A percentile compares a stretch with the other conserved stretches of the same genome.
phyloP scores from a whole-genome alignment of 768 basidiomycete genomes.

The Pulveroboletus sp. region DNA sequence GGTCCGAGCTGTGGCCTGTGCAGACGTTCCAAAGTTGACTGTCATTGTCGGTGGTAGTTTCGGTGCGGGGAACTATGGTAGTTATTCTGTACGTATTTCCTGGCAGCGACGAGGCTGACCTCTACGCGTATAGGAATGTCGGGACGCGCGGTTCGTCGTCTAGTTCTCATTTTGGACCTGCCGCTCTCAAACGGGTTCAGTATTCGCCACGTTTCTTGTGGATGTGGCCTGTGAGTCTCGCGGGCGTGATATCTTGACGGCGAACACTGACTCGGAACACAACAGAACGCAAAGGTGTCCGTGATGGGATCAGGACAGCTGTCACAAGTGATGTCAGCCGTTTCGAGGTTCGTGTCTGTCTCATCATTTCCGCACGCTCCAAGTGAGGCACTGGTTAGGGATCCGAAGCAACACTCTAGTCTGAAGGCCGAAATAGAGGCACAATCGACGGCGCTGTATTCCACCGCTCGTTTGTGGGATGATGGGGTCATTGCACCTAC shows the following conservation, averaged over 20 bases:
- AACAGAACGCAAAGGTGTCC: slow-evolving; percentile 82
- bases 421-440: slow-evolving; percentile 80
- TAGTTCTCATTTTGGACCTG: neutral
- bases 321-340: slow-evolving; percentile 87
- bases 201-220: slow-evolving; percentile 94
- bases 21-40: slow-evolving; percentile 91
- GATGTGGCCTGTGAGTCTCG: slow-evolving; percentile 88
- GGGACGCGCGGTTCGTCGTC: slow-evolving; percentile 72
- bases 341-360: slow-evolving; percentile 59
- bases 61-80: slow-evolving; percentile 93
- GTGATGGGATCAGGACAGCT: slow-evolving; percentile 96
- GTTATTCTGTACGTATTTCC: slow-evolving; percentile 3
- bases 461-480: slow-evolving; percentile 91
- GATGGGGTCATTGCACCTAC: slow-evolving; percentile 87
- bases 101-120: slow-evolving; percentile 8
- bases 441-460: slow-evolving; percentile 84
- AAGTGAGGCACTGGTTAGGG: slow-evolving; percentile 39
- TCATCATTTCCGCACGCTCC: neutral
- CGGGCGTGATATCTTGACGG: slow-evolving; percentile 1
- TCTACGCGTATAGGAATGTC: slow-evolving; percentile 65
- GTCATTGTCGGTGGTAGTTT: slow-evolving; percentile 92
- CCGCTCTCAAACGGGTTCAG: slow-evolving; percentile 32
- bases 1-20: slow-evolving; percentile 92
- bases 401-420: slow-evolving; percentile 70
- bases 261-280: slow-evolving; percentile 3